These are phyloP conservation scores for Fagopyrum esculentum DNA, from an alignment of 148 eudicot genomes.

Conservation along the genomic window DNA sequence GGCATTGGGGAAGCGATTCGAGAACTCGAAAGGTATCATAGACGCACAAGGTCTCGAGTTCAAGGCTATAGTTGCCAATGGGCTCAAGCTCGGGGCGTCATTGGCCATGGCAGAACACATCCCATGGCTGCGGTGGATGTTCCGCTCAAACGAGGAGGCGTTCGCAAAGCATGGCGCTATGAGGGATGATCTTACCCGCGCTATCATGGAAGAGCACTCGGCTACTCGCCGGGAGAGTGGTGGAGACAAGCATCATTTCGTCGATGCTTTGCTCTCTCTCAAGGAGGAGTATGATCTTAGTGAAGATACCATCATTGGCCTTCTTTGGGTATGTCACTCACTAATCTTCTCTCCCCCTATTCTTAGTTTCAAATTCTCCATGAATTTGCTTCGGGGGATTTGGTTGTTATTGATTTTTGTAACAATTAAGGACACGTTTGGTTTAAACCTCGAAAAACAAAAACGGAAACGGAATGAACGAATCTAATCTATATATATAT, in stretches of 20 bases:
- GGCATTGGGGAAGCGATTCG: slow-evolving; percentile 65
- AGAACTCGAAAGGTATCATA: slow-evolving; percentile 15
- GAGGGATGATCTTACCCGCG: slow-evolving; percentile 19
- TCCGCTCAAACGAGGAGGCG: slow-evolving; percentile 18
- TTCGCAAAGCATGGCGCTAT: slow-evolving; percentile 13
- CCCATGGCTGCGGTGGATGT: slow-evolving; percentile 26
- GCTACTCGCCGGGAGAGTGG: slow-evolving; percentile 18
- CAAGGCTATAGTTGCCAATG: slow-evolving; percentile 21
- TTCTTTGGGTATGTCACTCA: slow-evolving; percentile 27
- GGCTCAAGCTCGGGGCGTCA: slow-evolving; percentile 25
- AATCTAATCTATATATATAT: too few relatives aligned
- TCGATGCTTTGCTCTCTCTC: slow-evolving; percentile 31
- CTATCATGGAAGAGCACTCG: slow-evolving; percentile 25
- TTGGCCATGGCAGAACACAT: slow-evolving; percentile 19
- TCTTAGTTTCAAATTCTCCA: too few relatives aligned
- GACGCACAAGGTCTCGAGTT: slow-evolving; percentile 25
- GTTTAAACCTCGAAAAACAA: too few relatives aligned
- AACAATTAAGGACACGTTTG: too few relatives aligned
- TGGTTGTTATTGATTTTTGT: too few relatives aligned
- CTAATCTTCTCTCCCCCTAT: too few relatives aligned
- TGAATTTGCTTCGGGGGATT: too few relatives aligned
- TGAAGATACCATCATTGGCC: slow-evolving; percentile 29
- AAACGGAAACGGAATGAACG: too few relatives aligned
- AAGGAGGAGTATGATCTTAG: slow-evolving; percentile 30
- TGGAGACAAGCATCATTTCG: slow-evolving; percentile 20